Conservation (phyloP, 2,329 filamentous ascomycete species). For the Phaeosphaeriaceae sp. region DNA sequence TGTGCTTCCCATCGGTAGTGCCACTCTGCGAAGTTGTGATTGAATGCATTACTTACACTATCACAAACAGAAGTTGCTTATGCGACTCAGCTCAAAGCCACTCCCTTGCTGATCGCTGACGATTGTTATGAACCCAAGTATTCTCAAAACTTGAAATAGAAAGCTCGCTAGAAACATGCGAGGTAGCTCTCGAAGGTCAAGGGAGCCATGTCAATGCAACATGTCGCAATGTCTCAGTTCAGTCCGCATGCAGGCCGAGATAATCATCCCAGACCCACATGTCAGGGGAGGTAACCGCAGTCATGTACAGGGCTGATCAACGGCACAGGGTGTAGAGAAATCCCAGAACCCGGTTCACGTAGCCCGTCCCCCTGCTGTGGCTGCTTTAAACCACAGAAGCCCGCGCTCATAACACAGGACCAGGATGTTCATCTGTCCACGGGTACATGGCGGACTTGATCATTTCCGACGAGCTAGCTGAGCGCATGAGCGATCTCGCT, state of each 20-base stretch:
- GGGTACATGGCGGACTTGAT: not conserved
- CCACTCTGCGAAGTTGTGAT: not conserved
- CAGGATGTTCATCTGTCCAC: not conserved
- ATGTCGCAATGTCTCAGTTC: not conserved
- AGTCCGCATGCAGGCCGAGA: not conserved
- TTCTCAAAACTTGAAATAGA: too few species aligned
- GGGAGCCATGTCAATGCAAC: not conserved
- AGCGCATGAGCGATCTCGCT: too few species aligned
- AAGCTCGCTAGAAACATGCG: not conserved
- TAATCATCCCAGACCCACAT: not conserved
- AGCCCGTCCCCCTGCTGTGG: not conserved
- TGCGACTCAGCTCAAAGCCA: constrained; percentile 14
- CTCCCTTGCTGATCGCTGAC: constrained; percentile 8
- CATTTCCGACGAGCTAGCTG: too few species aligned
- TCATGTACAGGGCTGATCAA: not conserved
- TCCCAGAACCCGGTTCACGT: not conserved
- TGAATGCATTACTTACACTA: constrained; percentile 23
- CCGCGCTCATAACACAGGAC: not conserved
- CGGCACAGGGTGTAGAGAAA: not conserved
- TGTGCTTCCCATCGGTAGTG: not conserved
- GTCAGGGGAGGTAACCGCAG: not conserved
- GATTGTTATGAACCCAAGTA: not conserved
- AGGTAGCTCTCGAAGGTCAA: not conserved
- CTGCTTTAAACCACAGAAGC: not conserved
- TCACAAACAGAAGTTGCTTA: constrained; percentile 27